phyloP scores from a whole-genome alignment of 2,329 filamentous ascomycete genomes.

The Tolypocladium amazonense region DNA sequence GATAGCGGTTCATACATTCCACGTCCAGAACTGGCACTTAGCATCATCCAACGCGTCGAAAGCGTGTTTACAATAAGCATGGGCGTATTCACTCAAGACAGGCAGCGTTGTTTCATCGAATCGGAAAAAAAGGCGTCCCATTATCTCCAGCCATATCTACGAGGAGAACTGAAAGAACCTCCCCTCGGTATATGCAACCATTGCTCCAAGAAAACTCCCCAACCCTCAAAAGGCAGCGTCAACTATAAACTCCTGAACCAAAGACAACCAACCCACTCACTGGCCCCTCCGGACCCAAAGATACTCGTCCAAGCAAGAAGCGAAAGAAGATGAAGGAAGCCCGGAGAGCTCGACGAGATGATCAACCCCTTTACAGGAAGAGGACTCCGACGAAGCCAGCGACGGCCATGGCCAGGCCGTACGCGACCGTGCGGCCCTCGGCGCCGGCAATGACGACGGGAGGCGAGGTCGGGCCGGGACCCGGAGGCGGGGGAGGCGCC shows the following conservation, averaged over 20 bases:
- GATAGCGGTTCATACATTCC: background rate
- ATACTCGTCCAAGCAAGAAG: background rate
- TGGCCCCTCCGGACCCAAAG: background rate
- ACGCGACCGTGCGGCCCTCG: constrained; percentile 6
- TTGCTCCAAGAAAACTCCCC: background rate
- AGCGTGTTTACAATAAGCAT: background rate
- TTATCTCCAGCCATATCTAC: background rate
- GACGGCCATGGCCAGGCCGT: constrained; percentile 14
- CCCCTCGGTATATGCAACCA: background rate
- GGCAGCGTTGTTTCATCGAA: background rate
- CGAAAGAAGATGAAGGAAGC: background rate
- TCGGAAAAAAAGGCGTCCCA: background rate
- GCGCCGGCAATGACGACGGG: constrained; percentile 8
- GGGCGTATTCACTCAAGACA: background rate
- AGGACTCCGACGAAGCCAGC: constrained; percentile 16
- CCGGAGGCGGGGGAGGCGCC: background rate
- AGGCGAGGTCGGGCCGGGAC: background rate
- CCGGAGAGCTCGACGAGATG: background rate
- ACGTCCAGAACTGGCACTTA: background rate
- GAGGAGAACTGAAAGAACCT: background rate
- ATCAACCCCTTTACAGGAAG: constrained; percentile 15
- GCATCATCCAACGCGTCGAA: background rate
- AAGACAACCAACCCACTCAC: background rate
- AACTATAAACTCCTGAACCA: background rate
- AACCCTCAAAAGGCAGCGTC: background rate